Conservation (phyloP, 768 basidiomycete genomes). For the Amanita thiersii region DNA sequence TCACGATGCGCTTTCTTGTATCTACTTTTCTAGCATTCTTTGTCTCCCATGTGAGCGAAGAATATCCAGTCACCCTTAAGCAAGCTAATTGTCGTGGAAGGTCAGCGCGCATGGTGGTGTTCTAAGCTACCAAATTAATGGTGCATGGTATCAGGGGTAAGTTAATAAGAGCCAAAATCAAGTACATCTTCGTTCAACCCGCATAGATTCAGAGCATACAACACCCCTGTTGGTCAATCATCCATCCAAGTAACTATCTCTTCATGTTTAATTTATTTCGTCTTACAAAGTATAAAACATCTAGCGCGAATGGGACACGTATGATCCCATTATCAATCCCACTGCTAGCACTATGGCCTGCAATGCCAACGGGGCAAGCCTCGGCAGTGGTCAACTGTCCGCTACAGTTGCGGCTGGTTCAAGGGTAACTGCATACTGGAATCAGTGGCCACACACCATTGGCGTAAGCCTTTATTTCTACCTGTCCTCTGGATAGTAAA, state of each 20-base stretch:
- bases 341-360: conserved; percentile 32
- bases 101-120: conserved; percentile 37
- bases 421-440: conserved; percentile 36
- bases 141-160: conserved; percentile 33
- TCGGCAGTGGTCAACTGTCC: conserved; percentile 31
- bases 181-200: no score
- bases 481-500: not conserved
- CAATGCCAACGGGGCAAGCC: conserved; percentile 35
- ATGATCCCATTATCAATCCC: conserved; percentile 31
- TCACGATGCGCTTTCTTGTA: no score
- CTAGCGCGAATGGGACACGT: no score
- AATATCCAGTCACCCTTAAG: no score
- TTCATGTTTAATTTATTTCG: not conserved
- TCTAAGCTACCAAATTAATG: conserved; percentile 28
- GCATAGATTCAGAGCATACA: no score
- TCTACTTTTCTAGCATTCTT: no score
- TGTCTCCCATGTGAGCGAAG: no score
- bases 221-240: conserved; percentile 32
- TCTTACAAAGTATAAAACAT: not conserved
- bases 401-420: conserved; percentile 33
- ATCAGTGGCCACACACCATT: conserved; percentile 38
- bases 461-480: conserved; percentile 12
- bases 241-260: conserved; percentile 34
- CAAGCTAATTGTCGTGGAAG: no score
- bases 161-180: no score